Conservation (phyloP, 352 stramenopile genomes). For the Plasmopara halstedii region DNA sequence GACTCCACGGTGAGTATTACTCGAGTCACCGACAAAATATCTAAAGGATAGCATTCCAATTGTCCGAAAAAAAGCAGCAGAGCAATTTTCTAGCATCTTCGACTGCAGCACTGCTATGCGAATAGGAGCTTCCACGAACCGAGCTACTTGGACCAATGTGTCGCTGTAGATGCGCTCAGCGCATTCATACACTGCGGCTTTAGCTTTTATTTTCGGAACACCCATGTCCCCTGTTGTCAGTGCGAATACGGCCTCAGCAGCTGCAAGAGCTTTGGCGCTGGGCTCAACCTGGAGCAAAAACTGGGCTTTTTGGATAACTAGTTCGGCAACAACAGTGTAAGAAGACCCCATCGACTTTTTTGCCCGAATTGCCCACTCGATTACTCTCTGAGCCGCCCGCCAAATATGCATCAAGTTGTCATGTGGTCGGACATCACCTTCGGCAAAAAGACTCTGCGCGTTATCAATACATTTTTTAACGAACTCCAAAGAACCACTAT, state of each 20-base stretch:
- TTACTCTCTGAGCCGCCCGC: conserved; percentile 77
- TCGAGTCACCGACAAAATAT: conserved; percentile 59
- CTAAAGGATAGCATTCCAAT: conserved; percentile 74
- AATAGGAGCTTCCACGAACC: conserved; percentile 74
- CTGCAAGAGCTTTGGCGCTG: conserved; percentile 56
- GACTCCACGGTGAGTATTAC: conserved; percentile 24
- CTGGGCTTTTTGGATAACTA: conserved; percentile 78
- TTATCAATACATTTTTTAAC: conserved; percentile 56
- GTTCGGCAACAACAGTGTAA: conserved; percentile 66
- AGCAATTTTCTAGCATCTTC: conserved; percentile 67
- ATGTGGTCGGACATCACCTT: conserved; percentile 69
- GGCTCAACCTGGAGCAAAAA: conserved; percentile 81
- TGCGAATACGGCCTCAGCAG: conserved; percentile 55
- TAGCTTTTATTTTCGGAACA: conserved; percentile 29
- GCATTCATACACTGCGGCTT: conserved; percentile 59
- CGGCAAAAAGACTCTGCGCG: conserved; percentile 28
- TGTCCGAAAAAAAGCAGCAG: conserved; percentile 64
- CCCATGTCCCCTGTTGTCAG: conserved; percentile 36
- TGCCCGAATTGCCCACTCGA: conserved; percentile 83
- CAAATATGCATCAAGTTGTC: conserved; percentile 90
- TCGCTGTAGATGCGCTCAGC: conserved; percentile 81
- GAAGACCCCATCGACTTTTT: conserved; percentile 86
- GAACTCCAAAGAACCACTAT: conserved; percentile 62
- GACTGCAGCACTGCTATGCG: conserved; percentile 66
- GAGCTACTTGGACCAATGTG: conserved; percentile 73